These are phyloP conservation scores for Phyllosticta citrichinensis DNA, from an alignment of 2,329 filamentous ascomycete genomes.

Conservation along the genomic window DNA sequence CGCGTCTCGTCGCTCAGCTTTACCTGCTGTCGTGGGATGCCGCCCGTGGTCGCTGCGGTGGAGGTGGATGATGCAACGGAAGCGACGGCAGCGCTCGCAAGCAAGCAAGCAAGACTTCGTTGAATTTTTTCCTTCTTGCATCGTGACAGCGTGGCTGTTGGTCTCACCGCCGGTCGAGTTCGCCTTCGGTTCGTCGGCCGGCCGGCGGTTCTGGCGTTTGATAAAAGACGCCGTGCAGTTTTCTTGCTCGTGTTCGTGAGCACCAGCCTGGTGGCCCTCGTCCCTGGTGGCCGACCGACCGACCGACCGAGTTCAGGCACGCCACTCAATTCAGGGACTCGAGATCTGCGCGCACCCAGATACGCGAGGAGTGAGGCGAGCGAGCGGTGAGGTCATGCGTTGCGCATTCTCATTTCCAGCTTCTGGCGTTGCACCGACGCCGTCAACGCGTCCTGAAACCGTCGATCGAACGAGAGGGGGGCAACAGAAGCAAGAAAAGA, in stretches of 20 bases:
- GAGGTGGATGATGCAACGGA: neutral
- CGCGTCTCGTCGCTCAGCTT: too few relatives aligned
- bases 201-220: neutral
- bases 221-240: neutral
- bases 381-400: neutral
- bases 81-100: neutral
- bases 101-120: neutral
- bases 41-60: too few relatives aligned
- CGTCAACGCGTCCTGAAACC: neutral
- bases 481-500: neutral
- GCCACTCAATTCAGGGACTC: neutral
- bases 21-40: neutral
- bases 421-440: neutral
- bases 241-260: neutral
- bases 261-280: too few relatives aligned
- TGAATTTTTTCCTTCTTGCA: neutral
- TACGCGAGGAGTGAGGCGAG: neutral
- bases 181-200: neutral
- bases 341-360: neutral
- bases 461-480: neutral
- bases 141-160: neutral
- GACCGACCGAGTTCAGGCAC: neutral
- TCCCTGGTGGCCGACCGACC: neutral
- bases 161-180: neutral
- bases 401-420: neutral